phyloP scores from a whole-genome alignment of 2,329 filamentous ascomycete genomes.

The Trichoderma sp. region DNA sequence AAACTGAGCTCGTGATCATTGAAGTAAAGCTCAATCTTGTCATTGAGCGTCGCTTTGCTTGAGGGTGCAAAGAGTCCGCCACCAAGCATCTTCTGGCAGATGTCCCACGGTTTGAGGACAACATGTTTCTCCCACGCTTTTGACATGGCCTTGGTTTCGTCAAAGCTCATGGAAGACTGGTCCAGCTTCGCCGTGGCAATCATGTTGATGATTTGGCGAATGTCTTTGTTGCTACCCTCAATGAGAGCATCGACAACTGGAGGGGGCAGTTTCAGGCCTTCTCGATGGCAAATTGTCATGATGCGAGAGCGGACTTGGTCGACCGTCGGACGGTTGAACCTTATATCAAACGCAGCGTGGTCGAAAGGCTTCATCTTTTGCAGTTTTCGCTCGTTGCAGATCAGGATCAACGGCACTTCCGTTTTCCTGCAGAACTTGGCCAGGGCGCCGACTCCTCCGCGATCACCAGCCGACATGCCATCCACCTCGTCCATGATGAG shows the following conservation, averaged over 20 bases:
- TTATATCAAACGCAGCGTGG: constrained; percentile 75
- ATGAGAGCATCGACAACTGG: constrained; percentile 89
- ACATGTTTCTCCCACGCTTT: constrained; percentile 99
- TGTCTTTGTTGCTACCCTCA: constrained; percentile 92
- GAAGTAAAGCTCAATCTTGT: constrained; percentile 98
- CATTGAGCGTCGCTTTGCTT: constrained; percentile 85
- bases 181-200: constrained; percentile 90
- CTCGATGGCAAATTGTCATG: constrained; percentile 90
- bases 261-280: constrained; percentile 79
- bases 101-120: constrained; percentile 96
- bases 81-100: constrained; percentile 86
- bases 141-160: constrained; percentile 88
- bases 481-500: constrained; percentile 99
- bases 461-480: constrained; percentile 95
- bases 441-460: constrained; percentile 89
- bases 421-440: constrained; percentile 95
- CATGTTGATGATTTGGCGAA: constrained; percentile 99
- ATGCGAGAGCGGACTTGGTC: constrained; percentile 89
- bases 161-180: constrained; percentile 72
- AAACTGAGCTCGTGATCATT: constrained; percentile 98
- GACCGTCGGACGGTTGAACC: constrained; percentile 83
- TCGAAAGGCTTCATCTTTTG: constrained; percentile 99
- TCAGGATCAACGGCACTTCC: constrained; percentile 89
- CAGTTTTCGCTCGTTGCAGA: constrained; percentile 89
- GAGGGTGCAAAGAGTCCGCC: constrained; percentile 80